Evolutionary conservation across 495 filamentous ascomycete genomes (phyloP).

Genomic region (Aspergillus haitiensis): DNA sequence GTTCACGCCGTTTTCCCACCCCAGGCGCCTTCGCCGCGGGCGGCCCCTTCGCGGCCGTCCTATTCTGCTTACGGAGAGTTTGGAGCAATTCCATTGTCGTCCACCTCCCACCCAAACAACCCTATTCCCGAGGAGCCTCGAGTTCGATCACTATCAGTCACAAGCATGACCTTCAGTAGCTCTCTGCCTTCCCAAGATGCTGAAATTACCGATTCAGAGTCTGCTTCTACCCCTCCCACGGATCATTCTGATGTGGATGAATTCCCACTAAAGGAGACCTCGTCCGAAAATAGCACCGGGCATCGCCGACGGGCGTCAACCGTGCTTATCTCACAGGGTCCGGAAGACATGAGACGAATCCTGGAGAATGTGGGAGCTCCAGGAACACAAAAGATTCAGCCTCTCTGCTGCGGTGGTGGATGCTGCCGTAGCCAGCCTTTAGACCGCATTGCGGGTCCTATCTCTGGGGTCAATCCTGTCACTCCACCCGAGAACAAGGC

Average conservation of each 20-base stretch:
- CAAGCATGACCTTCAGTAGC: constrained; percentile 47
- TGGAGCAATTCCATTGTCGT: constrained; percentile 43
- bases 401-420: constrained; percentile 85
- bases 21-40: constrained; percentile 29
- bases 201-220: constrained; percentile 43
- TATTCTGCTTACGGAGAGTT: constrained; percentile 32
- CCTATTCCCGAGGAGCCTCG: constrained; percentile 58
- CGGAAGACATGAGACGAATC: constrained; percentile 71
- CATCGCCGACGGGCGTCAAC: constrained; percentile 74
- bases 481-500: constrained; percentile 79
- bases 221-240: constrained; percentile 53
- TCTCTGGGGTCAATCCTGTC: constrained; percentile 57
- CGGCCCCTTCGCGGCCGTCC: constrained; percentile 27
- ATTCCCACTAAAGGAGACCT: constrained; percentile 29
- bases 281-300: constrained; percentile 24
- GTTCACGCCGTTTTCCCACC: constrained; percentile 38
- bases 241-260: constrained; percentile 55
- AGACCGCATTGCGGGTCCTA: constrained; percentile 43
- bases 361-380: constrained; percentile 43
- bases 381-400: constrained; percentile 57
- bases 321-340: constrained; percentile 72
- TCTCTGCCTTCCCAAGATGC: constrained; percentile 37
- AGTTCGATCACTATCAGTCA: constrained; percentile 42
- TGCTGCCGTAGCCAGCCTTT: constrained; percentile 74
- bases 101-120: constrained; percentile 56